Evolutionary conservation across 2,329 filamentous ascomycete genomes (phyloP).

Genomic region (Beauveria caledonica): DNA sequence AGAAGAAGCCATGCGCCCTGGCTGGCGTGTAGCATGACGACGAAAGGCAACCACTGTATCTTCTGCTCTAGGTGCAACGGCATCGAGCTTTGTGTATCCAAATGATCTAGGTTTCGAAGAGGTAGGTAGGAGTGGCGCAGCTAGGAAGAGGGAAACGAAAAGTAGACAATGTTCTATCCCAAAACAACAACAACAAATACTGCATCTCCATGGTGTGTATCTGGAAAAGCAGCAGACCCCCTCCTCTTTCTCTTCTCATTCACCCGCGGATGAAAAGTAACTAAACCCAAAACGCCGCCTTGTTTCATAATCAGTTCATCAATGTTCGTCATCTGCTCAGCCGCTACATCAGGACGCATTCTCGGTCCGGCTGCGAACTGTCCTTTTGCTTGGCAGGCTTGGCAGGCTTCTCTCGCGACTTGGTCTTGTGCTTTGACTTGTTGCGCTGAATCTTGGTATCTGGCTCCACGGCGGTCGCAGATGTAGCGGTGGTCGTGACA

Average conservation of each 20-base stretch:
- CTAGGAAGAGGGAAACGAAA: background rate
- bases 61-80: background rate
- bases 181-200: background rate
- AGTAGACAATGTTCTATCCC: background rate
- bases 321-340: background rate
- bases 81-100: background rate
- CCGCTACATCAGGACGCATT: slow-evolving; percentile 39
- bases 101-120: background rate
- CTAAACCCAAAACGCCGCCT: background rate
- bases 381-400: slow-evolving; percentile 21
- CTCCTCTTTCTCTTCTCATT: background rate
- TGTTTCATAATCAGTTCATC: background rate
- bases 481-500: background rate
- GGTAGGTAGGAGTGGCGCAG: background rate
- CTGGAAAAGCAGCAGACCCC: background rate
- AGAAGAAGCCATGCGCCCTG: background rate
- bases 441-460: slow-evolving; percentile 17
- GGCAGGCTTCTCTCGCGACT: slow-evolving; percentile 31
- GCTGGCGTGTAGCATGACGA: background rate
- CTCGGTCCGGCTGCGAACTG: slow-evolving; percentile 34
- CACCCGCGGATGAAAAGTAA: background rate
- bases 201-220: slow-evolving; percentile 1
- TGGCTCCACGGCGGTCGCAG: slow-evolving; percentile 12
- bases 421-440: slow-evolving; percentile 28
- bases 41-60: background rate